Evolutionary conservation across 768 basidiomycete species (phyloP), one percentile per base, ranked within the genome.

Genomic region (Pleurotus tuoliensis): DNA sequence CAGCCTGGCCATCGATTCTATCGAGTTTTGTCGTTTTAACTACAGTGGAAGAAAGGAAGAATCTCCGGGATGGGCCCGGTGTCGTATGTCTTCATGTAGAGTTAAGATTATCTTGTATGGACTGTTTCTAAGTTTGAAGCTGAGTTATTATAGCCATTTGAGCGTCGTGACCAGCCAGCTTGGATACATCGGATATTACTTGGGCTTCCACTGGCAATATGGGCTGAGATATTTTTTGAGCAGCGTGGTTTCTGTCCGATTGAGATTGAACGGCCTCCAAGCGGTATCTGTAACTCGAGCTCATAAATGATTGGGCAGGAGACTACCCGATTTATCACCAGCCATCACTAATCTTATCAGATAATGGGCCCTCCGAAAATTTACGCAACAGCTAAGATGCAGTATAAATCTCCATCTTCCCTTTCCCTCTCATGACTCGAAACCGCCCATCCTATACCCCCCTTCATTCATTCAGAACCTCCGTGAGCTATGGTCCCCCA

Each of bases 401-500:
- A 20, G 49, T 51, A 48, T 41, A 57, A 37, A 49, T 56, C 59
- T 51, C 57, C 64, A 59, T 65, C 61, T 60, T 62, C 58, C 57
- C 40, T 56, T 48, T 49, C 58, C 55, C 47, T 64, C 63, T 66
- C 61, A 68, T 69, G 68, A 65, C 62, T 65, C 69, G 66, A 67
- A 11, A 16, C 40, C 18, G 18, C 58, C 62, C 59, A 59, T 64
- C 61, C 56, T 56, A 58, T 61, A 57, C 56, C 53, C n/a, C 53
- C 43, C 44, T 45, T 40, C 60, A 56, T 45, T 40, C 60, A 56
- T 55, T 53, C 51, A 37, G 55, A 51, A 37, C 46, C 57, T 61
- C 58, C 49, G 34, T 51, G 8, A 56, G 55, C 61, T 38, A 78
- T 81, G 72, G 73, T 77, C 37, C 69, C 74, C 46, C 72, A 74